Percentiles rank a stretch among this genome's conserved stretches.
These are phyloP conservation scores for Candida vaughaniae DNA, from an alignment of 805 yeast genomes.

Conservation along the genomic window DNA sequence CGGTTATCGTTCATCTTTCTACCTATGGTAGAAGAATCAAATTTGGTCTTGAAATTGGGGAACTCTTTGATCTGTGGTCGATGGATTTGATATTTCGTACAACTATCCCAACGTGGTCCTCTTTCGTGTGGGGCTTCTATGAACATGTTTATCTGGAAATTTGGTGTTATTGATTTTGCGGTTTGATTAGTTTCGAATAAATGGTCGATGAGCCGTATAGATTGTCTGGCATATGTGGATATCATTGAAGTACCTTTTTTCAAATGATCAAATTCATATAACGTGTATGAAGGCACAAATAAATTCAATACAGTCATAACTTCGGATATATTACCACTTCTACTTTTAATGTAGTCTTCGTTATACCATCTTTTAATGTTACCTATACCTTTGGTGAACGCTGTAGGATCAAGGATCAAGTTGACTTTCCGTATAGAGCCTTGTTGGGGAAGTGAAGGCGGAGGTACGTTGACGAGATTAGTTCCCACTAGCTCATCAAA, in stretches of 20 bases:
- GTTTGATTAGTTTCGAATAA: conserved; percentile 22
- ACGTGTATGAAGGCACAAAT: conserved; percentile 55
- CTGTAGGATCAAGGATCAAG: conserved; percentile 65
- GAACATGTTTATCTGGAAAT: conserved; percentile 11
- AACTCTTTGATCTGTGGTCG: conserved; percentile 51
- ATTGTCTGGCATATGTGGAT: conserved; percentile 65
- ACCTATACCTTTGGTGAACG: conserved; percentile 67
- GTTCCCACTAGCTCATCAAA: too few relatives aligned
- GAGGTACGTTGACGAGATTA: too few relatives aligned
- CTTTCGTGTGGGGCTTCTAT: conserved; percentile 42
- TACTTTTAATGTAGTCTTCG: conserved; percentile 25
- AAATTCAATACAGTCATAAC: conserved; percentile 31
- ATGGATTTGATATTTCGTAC: conserved; percentile 44
- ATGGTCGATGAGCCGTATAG: conserved; percentile 59
- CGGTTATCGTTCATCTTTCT: conserved; percentile 7
- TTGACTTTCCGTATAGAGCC: too few relatives aligned
- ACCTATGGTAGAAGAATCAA: conserved; percentile 28
- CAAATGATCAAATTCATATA: conserved; percentile 59
- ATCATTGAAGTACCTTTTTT: conserved; percentile 53
- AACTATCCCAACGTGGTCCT: conserved; percentile 52
- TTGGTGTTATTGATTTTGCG: conserved; percentile 2
- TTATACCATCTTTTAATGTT: conserved; percentile 63
- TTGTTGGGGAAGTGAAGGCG: not conserved
- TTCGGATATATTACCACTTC: conserved; percentile 13
- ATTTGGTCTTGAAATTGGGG: conserved; percentile 42